A percentile compares a stretch with the other conserved stretches of the same genome.
Evolutionary conservation across 2,329 filamentous ascomycete species (phyloP).

Genomic region (Trichoderma breve): DNA sequence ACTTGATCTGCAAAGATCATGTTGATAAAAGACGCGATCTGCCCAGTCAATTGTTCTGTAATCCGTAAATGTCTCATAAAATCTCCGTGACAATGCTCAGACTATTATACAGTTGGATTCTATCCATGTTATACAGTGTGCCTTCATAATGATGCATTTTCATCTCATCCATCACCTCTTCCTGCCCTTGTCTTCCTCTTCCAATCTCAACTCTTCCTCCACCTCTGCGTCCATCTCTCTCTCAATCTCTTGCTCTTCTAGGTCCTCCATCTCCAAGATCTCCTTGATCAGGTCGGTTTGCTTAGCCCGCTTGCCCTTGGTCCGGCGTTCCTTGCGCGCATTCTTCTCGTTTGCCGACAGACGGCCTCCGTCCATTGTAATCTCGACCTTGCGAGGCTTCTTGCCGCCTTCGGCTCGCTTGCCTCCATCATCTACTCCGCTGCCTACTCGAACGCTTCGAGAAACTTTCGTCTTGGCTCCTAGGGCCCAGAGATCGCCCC

Average conservation of each 20-base stretch:
- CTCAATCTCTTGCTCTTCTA: slow-evolving; percentile 32
- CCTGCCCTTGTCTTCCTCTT: background rate
- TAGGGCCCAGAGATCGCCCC: slow-evolving; percentile 95
- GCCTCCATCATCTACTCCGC: slow-evolving; percentile 46
- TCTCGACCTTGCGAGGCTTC: slow-evolving; percentile 40
- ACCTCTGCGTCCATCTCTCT: slow-evolving; percentile 34
- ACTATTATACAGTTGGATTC: background rate
- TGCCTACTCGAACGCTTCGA: slow-evolving; percentile 61
- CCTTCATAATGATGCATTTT: background rate
- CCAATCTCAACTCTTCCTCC: slow-evolving; percentile 28
- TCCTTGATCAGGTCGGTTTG: slow-evolving; percentile 42
- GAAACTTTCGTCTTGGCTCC: slow-evolving; percentile 81
- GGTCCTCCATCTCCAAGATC: slow-evolving; percentile 36
- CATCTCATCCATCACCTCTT: slow-evolving; percentile 2
- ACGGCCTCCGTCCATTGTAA: slow-evolving; percentile 35
- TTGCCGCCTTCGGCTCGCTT: slow-evolving; percentile 43
- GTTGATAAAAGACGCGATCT: background rate
- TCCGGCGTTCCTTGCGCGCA: slow-evolving; percentile 36
- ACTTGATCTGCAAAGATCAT: background rate
- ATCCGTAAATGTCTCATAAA: background rate
- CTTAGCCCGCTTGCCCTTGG: slow-evolving; percentile 41
- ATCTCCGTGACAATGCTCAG: background rate
- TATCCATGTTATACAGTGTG: background rate
- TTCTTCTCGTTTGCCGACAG: slow-evolving; percentile 41
- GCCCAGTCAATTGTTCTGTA: background rate